A percentile compares a stretch with the other conserved stretches of the same genome.
Conservation (phyloP, 1,139 yeast genomes). For the Geotrichum aggregatum region DNA sequence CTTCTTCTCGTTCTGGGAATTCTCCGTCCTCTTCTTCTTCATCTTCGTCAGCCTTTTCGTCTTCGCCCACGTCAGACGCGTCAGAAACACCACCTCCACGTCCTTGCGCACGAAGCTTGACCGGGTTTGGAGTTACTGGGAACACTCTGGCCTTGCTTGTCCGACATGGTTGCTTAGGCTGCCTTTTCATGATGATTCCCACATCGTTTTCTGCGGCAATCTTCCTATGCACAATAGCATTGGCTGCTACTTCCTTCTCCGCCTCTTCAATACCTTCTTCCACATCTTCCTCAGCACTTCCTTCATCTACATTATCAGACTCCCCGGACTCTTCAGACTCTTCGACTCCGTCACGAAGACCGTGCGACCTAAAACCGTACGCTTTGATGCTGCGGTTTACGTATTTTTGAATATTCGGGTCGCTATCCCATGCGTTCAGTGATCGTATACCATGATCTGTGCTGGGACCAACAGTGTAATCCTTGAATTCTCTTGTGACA, state of each 20-base stretch:
- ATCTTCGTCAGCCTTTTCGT: slow-evolving; percentile 9
- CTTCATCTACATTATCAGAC: slow-evolving; percentile 1
- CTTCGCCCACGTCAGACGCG: slow-evolving; percentile 16
- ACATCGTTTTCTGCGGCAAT: slow-evolving; percentile 12
- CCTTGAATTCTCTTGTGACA: slow-evolving; percentile 18
- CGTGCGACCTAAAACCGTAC: slow-evolving; percentile 1
- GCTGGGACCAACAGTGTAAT: slow-evolving; percentile 15
- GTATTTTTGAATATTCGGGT: slow-evolving; percentile 22
- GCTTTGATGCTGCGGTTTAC: slow-evolving; percentile 7
- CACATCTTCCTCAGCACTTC: slow-evolving; percentile 9
- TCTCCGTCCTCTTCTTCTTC: slow-evolving; percentile 8
- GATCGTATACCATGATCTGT: slow-evolving; percentile 1
- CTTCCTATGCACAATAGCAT: slow-evolving; percentile 15
- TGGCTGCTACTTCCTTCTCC: slow-evolving; percentile 17
- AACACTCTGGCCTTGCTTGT: slow-evolving; percentile 13
- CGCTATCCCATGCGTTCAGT: slow-evolving; percentile 26
- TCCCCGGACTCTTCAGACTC: slow-evolving; percentile 10
- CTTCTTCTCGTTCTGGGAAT: slow-evolving; percentile 16
- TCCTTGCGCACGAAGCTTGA: slow-evolving; percentile 15
- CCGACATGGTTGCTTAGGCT: not conserved
- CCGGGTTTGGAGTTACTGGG: slow-evolving; percentile 23
- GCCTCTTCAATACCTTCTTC: slow-evolving; percentile 22
- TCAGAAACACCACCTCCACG: slow-evolving; percentile 14
- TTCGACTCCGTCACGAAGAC: slow-evolving; percentile 7
- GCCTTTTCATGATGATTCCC: slow-evolving; percentile 17